phyloP scores from a whole-genome alignment of 108 stramenopile species.

The Pseudonitzschia pungens region DNA sequence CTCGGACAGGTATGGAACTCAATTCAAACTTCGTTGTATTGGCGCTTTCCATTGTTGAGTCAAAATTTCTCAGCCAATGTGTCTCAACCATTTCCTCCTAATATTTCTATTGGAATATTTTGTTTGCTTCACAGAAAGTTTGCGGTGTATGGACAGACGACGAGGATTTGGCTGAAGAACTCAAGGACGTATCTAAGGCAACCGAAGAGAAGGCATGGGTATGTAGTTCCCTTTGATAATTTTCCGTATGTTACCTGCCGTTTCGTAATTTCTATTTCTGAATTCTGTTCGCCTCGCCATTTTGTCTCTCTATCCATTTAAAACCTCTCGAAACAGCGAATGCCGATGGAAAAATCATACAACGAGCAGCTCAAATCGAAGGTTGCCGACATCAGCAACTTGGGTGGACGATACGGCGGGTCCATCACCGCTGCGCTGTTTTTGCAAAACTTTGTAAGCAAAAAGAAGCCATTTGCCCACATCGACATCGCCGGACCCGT shows the following conservation, averaged over 20 bases:
- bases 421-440: slow-evolving; percentile 91
- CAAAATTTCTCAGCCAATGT: background rate
- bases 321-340: slow-evolving; percentile 27
- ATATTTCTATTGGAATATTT: slow-evolving; percentile 45
- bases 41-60: background rate
- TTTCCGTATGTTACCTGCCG: background rate
- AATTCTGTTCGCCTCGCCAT: background rate
- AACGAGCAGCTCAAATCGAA: slow-evolving; percentile 81
- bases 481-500: slow-evolving; percentile 94
- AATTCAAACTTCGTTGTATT: background rate
- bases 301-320: background rate
- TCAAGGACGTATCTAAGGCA: slow-evolving; percentile 70
- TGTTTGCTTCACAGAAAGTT: slow-evolving; percentile 33
- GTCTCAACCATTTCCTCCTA: background rate
- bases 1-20: slow-evolving; percentile 44
- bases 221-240: background rate
- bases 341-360: slow-evolving; percentile 84
- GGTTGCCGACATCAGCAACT: slow-evolving; percentile 86
- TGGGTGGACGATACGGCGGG: slow-evolving; percentile 79
- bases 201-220: slow-evolving; percentile 91
- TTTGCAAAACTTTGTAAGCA: slow-evolving; percentile 86
- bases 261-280: background rate
- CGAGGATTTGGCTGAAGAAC: slow-evolving; percentile 82
- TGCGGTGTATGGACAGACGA: slow-evolving; percentile 87
- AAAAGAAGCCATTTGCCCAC: slow-evolving; percentile 84